Conservation (phyloP, 768 basidiomycete species). For the Calocera viscosa region DNA sequence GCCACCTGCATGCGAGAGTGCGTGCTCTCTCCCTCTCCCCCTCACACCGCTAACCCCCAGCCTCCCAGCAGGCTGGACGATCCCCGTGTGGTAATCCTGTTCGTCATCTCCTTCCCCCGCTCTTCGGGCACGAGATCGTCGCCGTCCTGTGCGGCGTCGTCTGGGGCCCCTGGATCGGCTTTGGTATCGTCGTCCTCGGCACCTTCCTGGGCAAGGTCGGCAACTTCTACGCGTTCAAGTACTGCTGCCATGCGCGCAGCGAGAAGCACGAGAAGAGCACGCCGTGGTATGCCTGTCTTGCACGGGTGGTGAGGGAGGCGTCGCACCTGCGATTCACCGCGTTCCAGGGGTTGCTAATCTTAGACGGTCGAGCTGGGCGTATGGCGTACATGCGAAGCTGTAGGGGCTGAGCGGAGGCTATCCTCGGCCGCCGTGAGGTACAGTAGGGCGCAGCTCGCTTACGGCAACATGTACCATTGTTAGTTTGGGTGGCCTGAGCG, state of each 20-base stretch:
- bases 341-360: too few species aligned
- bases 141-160: constrained; percentile 80
- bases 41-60: constrained; percentile 18
- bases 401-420: too few species aligned
- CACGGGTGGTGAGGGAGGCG: constrained; percentile 28
- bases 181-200: constrained; percentile 72
- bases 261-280: constrained; percentile 55
- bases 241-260: constrained; percentile 59
- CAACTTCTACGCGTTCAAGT: constrained; percentile 73
- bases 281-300: constrained; percentile 44
- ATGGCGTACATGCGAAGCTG: too few species aligned
- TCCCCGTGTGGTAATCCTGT: constrained; percentile 70
- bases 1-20: constrained; percentile 54
- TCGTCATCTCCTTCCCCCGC: constrained; percentile 76
- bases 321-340: too few species aligned
- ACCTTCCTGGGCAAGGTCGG: constrained; percentile 78
- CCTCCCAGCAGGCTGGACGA: constrained; percentile 46
- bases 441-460: too few species aligned
- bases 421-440: too few species aligned
- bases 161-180: constrained; percentile 80
- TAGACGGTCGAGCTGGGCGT: too few species aligned
- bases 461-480: too few species aligned
- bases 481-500: too few species aligned
- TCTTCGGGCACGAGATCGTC: constrained; percentile 88
- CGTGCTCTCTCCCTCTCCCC: constrained; percentile 19